Percentiles rank a stretch among this genome's conserved stretches.
phyloP scores from a whole-genome alignment of 2,329 filamentous ascomycete genomes.

The Byssochlamys sp. region DNA sequence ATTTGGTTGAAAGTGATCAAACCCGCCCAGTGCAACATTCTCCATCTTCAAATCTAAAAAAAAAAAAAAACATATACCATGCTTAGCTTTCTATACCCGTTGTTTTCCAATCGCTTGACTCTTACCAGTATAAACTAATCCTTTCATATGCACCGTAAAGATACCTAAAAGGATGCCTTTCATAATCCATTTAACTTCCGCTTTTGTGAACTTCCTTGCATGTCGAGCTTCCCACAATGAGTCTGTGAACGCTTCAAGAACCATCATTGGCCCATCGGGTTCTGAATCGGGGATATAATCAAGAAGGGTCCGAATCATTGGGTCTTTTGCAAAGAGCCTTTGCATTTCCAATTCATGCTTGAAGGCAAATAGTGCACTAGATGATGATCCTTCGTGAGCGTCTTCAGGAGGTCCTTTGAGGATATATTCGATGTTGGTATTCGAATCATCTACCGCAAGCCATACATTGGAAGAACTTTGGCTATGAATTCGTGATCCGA shows the following conservation, averaged over 20 bases:
- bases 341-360: slow-evolving; percentile 10
- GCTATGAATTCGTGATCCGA: slow-evolving; percentile 4
- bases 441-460: slow-evolving; percentile 5
- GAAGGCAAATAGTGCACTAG: slow-evolving; percentile 6
- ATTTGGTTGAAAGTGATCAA: slow-evolving; percentile 7
- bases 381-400: neutral
- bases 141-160: slow-evolving; percentile 11
- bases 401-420: slow-evolving; percentile 6
- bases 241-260: slow-evolving; percentile 9
- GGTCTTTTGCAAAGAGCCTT: slow-evolving; percentile 7
- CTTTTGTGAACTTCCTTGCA: slow-evolving; percentile 6
- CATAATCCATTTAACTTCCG: slow-evolving; percentile 12
- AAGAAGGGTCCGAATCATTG: slow-evolving; percentile 7
- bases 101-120: neutral
- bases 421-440: slow-evolving; percentile 5
- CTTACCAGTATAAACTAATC: slow-evolving; percentile 3
- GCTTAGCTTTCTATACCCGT: neutral
- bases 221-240: slow-evolving; percentile 11
- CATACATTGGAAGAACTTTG: slow-evolving; percentile 6
- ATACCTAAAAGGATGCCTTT: slow-evolving; percentile 8
- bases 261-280: slow-evolving; percentile 9
- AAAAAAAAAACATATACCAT: too few relatives aligned
- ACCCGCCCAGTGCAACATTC: slow-evolving; percentile 7
- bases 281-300: slow-evolving; percentile 8
- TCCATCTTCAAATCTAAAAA: slow-evolving; percentile 12